A percentile compares a stretch with the other conserved stretches of the same genome.
Conservation (phyloP, 106 monocot genomes). For the Dioscorea dumetorum region DNA sequence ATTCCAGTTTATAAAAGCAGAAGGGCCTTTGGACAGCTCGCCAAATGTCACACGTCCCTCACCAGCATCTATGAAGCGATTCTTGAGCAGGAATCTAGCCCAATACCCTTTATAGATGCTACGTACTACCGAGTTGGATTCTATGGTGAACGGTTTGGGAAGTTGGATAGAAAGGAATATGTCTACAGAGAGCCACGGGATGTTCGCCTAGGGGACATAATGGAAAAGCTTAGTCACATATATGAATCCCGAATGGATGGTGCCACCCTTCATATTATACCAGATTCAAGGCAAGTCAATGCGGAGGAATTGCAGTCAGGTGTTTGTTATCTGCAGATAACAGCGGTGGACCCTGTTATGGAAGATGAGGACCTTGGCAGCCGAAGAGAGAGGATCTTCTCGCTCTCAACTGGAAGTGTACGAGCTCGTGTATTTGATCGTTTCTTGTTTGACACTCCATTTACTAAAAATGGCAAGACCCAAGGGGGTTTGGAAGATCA, state of each 20-base stretch:
- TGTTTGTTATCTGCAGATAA: constrained; percentile 96
- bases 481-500: constrained; percentile 98
- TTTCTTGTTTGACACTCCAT: constrained; percentile 95
- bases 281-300: constrained; percentile 98
- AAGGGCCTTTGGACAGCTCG: constrained; percentile 78
- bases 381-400: constrained; percentile 85
- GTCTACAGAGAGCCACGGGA: constrained; percentile 87
- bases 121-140: constrained; percentile 97
- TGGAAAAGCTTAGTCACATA: constrained; percentile 93
- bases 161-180: constrained; percentile 76
- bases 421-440: constrained; percentile 89
- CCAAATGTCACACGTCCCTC: constrained; percentile 93
- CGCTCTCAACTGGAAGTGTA: constrained; percentile 65
- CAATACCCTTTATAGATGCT: constrained; percentile 94
- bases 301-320: constrained; percentile 90
- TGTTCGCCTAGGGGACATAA: constrained; percentile 96
- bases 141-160: constrained; percentile 86
- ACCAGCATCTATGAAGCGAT: constrained; percentile 91
- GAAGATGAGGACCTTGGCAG: constrained; percentile 96
- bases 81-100: constrained; percentile 85
- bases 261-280: constrained; percentile 91
- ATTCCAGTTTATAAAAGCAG: constrained; percentile 97
- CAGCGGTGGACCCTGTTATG: constrained; percentile 98
- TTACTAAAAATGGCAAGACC: constrained; percentile 97
- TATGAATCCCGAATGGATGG: constrained; percentile 86